Evolutionary conservation across 2,329 filamentous ascomycete genomes (phyloP), one percentile per base, ranked within the genome.

Genomic region (Drechslera avenae): DNA sequence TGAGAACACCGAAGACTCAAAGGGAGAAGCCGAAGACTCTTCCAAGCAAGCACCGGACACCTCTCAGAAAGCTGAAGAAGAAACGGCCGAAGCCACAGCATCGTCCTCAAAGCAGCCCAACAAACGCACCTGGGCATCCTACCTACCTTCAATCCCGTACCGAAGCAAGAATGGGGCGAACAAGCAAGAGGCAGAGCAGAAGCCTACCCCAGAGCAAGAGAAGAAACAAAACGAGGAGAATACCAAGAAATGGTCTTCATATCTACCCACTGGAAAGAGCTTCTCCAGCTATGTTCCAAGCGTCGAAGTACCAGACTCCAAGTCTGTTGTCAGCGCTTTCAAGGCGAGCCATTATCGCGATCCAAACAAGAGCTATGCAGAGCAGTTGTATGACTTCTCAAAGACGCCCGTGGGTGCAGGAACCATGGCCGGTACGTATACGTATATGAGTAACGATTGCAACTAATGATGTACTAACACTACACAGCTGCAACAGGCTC

Each of bases 361-460:
- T 51, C 75, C 75, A 2, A 76, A 71, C 44, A 81, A 81, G 59
- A 75, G 75, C 36, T 79, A 79, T 53, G 69, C 78, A 4, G 76
- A 80, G 57, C 78, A 81, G 55, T 63, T 81, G 12, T 76, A 77
- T 49, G 77, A 79, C 49, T 80, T 81, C 53, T 78, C 75, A 0
- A 78, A 78, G 57, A 81, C 78, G 5, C 78, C 78, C 4, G 78
- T 81, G 3, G 78, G 78, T 12, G 78, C 78, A 32, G 78, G 76
- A 32, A 74, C 74, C 3, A 58, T 77, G 28, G 73, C 73, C 40
- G 75, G 75, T 75, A 66, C 53, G 67, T 54, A 10, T 12, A 35
- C 10, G 8, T 2, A 6, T 13, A n/a, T 3, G 42, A 34, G 5
- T n/a, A n/a, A n/a, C n/a, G n/a, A n/a, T 9, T 8, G 4, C n/a